phyloP scores from a whole-genome alignment of 345 rosid species.

The Pistacia atlantica region DNA sequence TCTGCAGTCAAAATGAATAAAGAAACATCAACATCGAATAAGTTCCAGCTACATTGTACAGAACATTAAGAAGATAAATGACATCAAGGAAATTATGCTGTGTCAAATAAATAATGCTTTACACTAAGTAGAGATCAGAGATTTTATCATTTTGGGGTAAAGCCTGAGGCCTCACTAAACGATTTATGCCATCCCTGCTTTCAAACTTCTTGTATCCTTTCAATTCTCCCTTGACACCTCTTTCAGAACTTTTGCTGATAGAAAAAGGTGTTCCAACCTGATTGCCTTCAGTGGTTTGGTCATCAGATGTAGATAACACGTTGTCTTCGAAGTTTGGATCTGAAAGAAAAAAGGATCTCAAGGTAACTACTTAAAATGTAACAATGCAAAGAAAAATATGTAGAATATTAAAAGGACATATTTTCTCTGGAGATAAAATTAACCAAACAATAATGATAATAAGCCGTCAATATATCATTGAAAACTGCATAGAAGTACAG shows the following conservation, averaged over 20 bases:
- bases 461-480: not conserved
- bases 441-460: not conserved
- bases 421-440: not conserved
- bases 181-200: constrained; percentile 20
- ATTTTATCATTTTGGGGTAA: constrained; percentile 45
- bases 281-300: constrained; percentile 25
- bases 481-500: too few species aligned
- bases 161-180: constrained; percentile 26
- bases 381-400: not conserved
- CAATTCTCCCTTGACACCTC: constrained; percentile 26
- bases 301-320: constrained; percentile 19
- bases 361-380: not conserved
- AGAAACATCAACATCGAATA: not conserved
- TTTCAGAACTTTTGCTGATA: constrained; percentile 21
- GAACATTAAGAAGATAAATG: not conserved
- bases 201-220: constrained; percentile 22
- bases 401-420: not conserved
- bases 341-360: constrained; percentile 16
- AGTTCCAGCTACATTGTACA: not conserved
- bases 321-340: constrained; percentile 28
- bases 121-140: constrained; percentile 73
- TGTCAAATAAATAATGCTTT: constrained; percentile 7
- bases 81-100: not conserved
- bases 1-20: constrained; percentile 47
- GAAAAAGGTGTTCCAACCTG: constrained; percentile 25